Conservation (phyloP, 768 basidiomycete genomes). For the Boletus rex-veris region DNA sequence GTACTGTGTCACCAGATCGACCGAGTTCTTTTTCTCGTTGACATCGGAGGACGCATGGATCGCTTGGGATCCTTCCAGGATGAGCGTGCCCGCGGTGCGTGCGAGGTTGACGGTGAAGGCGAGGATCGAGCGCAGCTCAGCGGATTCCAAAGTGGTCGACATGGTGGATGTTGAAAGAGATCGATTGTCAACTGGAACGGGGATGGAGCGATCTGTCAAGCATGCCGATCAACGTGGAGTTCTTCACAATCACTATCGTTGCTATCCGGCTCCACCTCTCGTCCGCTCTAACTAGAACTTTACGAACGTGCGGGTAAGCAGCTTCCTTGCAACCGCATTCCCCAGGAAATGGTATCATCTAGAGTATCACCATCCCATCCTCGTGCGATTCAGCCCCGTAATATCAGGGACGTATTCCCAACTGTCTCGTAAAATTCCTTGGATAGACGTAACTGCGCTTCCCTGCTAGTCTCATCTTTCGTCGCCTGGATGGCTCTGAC, state of each 20-base stretch:
- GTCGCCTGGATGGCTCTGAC: constrained; percentile 64
- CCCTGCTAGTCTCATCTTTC: constrained; percentile 53
- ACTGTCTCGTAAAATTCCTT: constrained; percentile 81
- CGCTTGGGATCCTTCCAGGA: constrained; percentile 71
- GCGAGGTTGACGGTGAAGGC: constrained; percentile 70
- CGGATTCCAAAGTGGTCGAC: constrained; percentile 31
- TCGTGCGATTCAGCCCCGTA: constrained; percentile 1
- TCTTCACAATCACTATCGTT: neutral
- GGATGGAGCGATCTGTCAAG: neutral
- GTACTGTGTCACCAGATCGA: constrained; percentile 93
- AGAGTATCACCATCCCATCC: neutral
- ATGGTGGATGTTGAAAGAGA: constrained; percentile 22
- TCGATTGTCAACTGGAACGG: neutral
- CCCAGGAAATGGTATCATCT: neutral
- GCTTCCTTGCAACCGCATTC: neutral
- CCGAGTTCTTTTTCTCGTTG: constrained; percentile 88
- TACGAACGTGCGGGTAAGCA: constrained; percentile 3
- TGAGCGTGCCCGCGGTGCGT: constrained; percentile 68
- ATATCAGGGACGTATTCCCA: constrained; percentile 58
- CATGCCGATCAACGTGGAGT: neutral
- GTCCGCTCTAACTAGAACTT: neutral
- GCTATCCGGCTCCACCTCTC: neutral
- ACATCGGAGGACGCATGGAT: constrained; percentile 60
- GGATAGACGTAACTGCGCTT: constrained; percentile 75
- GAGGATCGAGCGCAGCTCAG: constrained; percentile 59